A percentile compares a stretch with the other conserved stretches of the same genome.
Evolutionary conservation across 1,284 basidiomycete species (phyloP).

Genomic region (Calocybe gambosa): DNA sequence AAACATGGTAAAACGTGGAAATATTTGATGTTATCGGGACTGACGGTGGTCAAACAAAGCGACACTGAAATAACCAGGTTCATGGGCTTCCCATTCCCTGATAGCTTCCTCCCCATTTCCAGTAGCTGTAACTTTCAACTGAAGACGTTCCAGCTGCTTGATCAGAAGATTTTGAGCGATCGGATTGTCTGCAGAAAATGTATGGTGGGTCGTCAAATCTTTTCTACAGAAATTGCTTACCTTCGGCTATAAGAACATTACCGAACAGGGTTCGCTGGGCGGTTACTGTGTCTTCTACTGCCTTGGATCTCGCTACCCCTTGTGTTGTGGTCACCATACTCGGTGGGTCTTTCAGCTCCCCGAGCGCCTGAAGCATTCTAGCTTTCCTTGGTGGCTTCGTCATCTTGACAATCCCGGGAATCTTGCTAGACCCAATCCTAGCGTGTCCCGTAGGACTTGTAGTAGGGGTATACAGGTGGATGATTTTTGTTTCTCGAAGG

Average conservation of each 20-base stretch:
- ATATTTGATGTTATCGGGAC: not conserved
- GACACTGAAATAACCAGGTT: constrained; percentile 60
- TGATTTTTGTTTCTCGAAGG: constrained; percentile 52
- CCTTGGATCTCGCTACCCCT: constrained; percentile 31
- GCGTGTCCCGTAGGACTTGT: constrained; percentile 46
- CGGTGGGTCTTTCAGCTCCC: constrained; percentile 50
- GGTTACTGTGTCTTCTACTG: constrained; percentile 39
- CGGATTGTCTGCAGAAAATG: constrained; percentile 45
- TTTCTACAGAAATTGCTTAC: constrained; percentile 24
- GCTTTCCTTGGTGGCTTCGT: constrained; percentile 62
- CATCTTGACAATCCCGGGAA: constrained; percentile 56
- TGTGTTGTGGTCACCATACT: constrained; percentile 33
- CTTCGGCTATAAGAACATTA: constrained; percentile 66
- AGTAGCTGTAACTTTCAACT: constrained; percentile 54
- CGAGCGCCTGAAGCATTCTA: constrained; percentile 56
- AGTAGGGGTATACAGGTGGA: constrained; percentile 67
- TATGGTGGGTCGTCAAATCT: not conserved
- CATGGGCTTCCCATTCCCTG: constrained; percentile 59
- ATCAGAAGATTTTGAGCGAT: constrained; percentile 60
- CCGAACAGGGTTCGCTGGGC: constrained; percentile 53
- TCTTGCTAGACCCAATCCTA: constrained; percentile 42
- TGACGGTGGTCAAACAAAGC: constrained; percentile 69
- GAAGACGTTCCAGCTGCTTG: constrained; percentile 56
- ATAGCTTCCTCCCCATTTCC: constrained; percentile 65
- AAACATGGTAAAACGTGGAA: not conserved